Conservation (phyloP, 73 alveolate species). For the Stentor roeselii region DNA sequence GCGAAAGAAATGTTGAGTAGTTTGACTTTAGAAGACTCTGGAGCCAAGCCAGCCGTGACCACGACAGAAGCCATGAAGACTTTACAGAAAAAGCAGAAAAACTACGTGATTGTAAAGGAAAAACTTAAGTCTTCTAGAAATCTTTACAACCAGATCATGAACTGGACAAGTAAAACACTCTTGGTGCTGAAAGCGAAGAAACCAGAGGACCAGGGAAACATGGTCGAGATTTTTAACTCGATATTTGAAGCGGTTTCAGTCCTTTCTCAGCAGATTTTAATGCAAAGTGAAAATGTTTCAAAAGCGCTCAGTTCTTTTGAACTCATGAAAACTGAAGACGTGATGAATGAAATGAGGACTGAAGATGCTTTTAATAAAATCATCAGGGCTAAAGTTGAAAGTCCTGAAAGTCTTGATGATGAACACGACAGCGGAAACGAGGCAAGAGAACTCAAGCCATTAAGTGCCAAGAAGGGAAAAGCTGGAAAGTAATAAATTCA, state of each 20-base stretch:
- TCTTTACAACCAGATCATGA: background rate
- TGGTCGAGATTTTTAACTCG: background rate
- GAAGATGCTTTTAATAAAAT: conserved; percentile 10
- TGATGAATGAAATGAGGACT: conserved; percentile 6
- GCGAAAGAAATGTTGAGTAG: background rate
- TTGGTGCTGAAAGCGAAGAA: background rate
- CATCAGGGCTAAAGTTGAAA: background rate
- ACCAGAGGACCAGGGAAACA: background rate
- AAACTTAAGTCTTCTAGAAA: background rate
- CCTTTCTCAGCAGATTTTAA: background rate
- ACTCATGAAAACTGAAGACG: background rate
- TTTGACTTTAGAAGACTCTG: background rate
- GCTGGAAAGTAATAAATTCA: too few relatives aligned
- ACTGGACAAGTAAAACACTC: conserved; percentile 24
- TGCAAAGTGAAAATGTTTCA: background rate
- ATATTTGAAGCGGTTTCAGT: conserved; percentile 1
- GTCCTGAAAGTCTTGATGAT: too few relatives aligned
- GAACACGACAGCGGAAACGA: too few relatives aligned
- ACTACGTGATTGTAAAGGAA: conserved; percentile 3
- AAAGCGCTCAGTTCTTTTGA: background rate
- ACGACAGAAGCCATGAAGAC: background rate
- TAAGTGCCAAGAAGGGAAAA: too few relatives aligned
- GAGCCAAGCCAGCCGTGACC: background rate
- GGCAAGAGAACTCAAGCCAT: too few relatives aligned
- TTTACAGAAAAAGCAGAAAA: background rate